Conservation (phyloP, 495 filamentous ascomycete species). For the Lasiosphaeria hispida region DNA sequence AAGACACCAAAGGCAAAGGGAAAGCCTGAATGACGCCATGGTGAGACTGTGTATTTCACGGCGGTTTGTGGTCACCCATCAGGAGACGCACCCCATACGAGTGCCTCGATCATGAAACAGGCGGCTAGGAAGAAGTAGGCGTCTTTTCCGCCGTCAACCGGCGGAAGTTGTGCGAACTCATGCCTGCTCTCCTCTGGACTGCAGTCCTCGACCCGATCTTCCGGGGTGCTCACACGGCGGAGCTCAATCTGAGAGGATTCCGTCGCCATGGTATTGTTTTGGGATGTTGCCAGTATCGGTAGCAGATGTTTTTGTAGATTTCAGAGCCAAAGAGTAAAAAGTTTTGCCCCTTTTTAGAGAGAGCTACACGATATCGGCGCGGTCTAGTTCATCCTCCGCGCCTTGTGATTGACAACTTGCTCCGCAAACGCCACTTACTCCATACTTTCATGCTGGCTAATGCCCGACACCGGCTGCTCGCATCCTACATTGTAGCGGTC, state of each 20-base stretch:
- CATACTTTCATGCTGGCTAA: too few relatives aligned
- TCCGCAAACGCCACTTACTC: too few relatives aligned
- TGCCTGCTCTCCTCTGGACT: background rate
- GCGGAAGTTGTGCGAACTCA: constrained; percentile 49
- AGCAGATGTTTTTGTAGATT: too few relatives aligned
- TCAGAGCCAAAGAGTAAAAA: too few relatives aligned
- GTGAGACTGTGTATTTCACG: background rate
- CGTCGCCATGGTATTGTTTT: background rate
- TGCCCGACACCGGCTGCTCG: too few relatives aligned
- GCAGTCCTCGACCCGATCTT: background rate
- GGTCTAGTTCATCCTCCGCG: too few relatives aligned
- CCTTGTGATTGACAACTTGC: too few relatives aligned
- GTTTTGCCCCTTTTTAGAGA: too few relatives aligned
- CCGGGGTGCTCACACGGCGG: background rate
- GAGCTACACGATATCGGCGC: too few relatives aligned
- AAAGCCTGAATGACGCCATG: constrained; percentile 48
- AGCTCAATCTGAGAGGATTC: background rate
- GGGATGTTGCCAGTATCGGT: too few relatives aligned
- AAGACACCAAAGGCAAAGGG: constrained; percentile 58
- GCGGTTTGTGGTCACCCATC: background rate
- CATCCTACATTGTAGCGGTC: too few relatives aligned
- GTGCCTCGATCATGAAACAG: constrained; percentile 61
- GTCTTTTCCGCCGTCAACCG: constrained; percentile 57
- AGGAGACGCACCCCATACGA: constrained; percentile 58
- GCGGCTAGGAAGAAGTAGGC: constrained; percentile 65